Conservation (phyloP, 306 rosid genomes). For the Abrus precatorius region DNA sequence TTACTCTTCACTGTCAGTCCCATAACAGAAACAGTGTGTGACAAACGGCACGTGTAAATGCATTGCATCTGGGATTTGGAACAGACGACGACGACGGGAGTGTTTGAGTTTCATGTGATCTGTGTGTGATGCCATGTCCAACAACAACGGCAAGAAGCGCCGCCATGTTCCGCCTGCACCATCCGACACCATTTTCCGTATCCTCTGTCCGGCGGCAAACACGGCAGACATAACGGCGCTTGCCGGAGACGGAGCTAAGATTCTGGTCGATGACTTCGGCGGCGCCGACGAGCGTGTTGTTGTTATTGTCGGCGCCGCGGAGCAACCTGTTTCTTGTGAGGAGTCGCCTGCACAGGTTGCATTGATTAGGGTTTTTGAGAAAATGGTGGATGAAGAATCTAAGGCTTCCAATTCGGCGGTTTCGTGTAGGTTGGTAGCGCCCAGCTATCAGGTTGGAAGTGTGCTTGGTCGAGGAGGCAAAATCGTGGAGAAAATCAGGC, state of each 20-base stretch:
- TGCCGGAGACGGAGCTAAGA: constrained; percentile 52
- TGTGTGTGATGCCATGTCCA: constrained; percentile 35
- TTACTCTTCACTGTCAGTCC: too few species aligned
- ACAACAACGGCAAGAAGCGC: constrained; percentile 56
- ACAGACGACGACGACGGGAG: not conserved
- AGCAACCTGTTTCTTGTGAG: constrained; percentile 31
- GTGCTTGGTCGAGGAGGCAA: constrained; percentile 79
- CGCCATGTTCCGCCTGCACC: constrained; percentile 49
- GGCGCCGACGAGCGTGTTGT: constrained; percentile 64
- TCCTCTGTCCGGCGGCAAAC: constrained; percentile 63
- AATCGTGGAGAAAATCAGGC: constrained; percentile 74
- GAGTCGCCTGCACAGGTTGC: constrained; percentile 67
- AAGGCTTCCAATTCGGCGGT: constrained; percentile 42
- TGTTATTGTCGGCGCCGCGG: constrained; percentile 13
- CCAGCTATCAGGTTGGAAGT: constrained; percentile 70
- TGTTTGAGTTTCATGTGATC: not conserved
- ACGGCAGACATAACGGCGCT: constrained; percentile 29
- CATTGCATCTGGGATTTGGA: not conserved
- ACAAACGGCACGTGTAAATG: not conserved
- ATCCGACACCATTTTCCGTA: constrained; percentile 62
- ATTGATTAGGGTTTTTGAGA: constrained; percentile 70
- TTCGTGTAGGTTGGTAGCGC: constrained; percentile 72
- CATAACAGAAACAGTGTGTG: too few species aligned
- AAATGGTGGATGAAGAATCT: constrained; percentile 47
- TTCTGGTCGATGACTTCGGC: constrained; percentile 56